These are phyloP conservation scores for Berkeleyomyces basicola DNA, from an alignment of 2,329 filamentous ascomycete genomes.

Conservation along the genomic window DNA sequence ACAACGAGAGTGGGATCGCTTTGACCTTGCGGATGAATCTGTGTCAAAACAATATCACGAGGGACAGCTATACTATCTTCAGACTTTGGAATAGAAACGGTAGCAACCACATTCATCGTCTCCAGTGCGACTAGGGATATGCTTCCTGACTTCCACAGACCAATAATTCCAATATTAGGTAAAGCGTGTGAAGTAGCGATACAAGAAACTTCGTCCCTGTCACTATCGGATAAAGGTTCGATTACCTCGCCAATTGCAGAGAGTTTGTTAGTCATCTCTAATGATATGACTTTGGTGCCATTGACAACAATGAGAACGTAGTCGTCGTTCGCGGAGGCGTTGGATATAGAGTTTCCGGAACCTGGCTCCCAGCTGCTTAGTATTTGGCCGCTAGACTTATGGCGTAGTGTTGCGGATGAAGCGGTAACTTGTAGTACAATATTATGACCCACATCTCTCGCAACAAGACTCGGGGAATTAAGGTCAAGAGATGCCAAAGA, in stretches of 20 bases:
- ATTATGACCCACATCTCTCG: constrained; percentile 40
- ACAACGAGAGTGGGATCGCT: constrained; percentile 63
- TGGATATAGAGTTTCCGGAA: constrained; percentile 47
- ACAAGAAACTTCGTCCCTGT: constrained; percentile 64
- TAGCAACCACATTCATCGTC: constrained; percentile 48
- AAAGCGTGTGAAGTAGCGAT: constrained; percentile 54
- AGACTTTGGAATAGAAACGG: constrained; percentile 41
- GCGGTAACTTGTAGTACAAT: constrained; percentile 60
- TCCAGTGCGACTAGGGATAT: constrained; percentile 57
- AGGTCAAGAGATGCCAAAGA: constrained; percentile 54
- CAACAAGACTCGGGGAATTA: constrained; percentile 47
- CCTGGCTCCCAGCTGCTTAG: constrained; percentile 36
- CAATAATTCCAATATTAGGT: constrained; percentile 55
- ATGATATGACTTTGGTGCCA: constrained; percentile 53
- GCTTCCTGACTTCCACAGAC: constrained; percentile 73
- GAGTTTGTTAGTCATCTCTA: constrained; percentile 46
- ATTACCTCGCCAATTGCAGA: constrained; percentile 33
- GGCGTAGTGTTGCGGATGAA: constrained; percentile 37
- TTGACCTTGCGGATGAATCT: constrained; percentile 47
- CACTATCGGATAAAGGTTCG: constrained; percentile 30
- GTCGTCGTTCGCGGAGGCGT: constrained; percentile 55
- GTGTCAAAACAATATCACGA: constrained; percentile 62
- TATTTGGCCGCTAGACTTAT: not conserved
- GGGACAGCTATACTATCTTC: constrained; percentile 63
- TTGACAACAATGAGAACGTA: constrained; percentile 59